Evolutionary conservation across 768 basidiomycete genomes (phyloP), one percentile per base, ranked within the genome.

Genomic region (Suillus clintonianus): DNA sequence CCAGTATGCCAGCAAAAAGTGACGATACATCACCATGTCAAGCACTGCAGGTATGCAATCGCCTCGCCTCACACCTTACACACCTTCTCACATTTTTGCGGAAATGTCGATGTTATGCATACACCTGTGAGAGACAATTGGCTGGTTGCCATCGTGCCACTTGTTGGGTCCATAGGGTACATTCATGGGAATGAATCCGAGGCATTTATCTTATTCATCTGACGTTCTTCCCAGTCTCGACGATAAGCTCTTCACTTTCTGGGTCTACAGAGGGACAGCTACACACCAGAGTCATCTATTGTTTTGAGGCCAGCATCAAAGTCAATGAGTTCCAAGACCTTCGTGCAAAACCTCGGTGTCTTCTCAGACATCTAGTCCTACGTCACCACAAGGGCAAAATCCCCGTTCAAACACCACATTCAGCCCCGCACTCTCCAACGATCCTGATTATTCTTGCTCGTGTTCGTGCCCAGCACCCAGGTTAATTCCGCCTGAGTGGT

Each of bases 191-290:
- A 68, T 61, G 48, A 5, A 39, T 64, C 30, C 4, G 39, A 37
- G n/a, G 51, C 22, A 42, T 62, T 62, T 41, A 54, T 57, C 51
- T 24, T 39, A 13, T 48, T 59, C n/a, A n/a, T n/a, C n/a, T n/a
- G n/a, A n/a, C 56, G 32, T 59, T 14, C 51, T 34, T 30, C 39
- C 17, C 65, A 93, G 92, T n/a, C 86, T 95, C 59, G 94, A 95
- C 69, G 92, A 95, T 79, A 95, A 95, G 72, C 84, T 95, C 2
- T 95, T 95, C 76, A 89, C 89, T 63, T 95, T 94, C 81, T 95
- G 91, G 90, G 82, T 92, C 81, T 94, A 15, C 92, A 94, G 74
- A 86, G 85, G 24, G 93, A 94, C 68, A 84, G 83, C 57, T 88
- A 0, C 89, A 90, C 50, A 89, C 91, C 63, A 92, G 93, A 71